These are phyloP conservation scores for Xanthoconium purpureum DNA, from an alignment of 768 basidiomycete species.

Conservation along the genomic window DNA sequence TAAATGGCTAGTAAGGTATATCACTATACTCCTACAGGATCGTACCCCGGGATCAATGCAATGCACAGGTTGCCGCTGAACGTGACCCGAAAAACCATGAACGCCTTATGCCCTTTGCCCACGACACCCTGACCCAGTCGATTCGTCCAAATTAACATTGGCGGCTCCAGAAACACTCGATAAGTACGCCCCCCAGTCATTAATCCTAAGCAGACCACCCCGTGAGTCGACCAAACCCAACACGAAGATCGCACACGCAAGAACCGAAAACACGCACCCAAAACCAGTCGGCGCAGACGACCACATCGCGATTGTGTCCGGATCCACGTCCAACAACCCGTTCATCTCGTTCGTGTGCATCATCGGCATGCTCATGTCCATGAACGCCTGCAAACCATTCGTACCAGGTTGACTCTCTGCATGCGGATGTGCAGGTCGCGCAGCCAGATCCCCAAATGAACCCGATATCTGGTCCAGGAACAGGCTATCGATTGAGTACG, in stretches of 20 bases:
- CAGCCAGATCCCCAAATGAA: slow-evolving; percentile 4
- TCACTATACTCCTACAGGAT: no score
- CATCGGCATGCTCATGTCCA: slow-evolving; percentile 10
- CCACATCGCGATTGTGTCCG: slow-evolving; percentile 60
- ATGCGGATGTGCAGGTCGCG: background rate
- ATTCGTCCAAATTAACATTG: slow-evolving; percentile 16
- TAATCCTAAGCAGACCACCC: slow-evolving; percentile 27
- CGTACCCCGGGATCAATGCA: no score
- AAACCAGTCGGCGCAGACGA: slow-evolving; percentile 56
- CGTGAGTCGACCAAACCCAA: background rate
- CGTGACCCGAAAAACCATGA: no score
- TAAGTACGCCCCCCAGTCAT: slow-evolving; percentile 41
- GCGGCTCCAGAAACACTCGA: slow-evolving; percentile 30
- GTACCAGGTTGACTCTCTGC: background rate
- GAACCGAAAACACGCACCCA: slow-evolving; percentile 45
- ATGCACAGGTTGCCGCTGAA: no score
- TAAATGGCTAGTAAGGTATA: no score
- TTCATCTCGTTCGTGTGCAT: background rate
- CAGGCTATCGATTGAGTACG: slow-evolving; percentile 23
- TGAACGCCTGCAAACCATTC: slow-evolving; percentile 14
- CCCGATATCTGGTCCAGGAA: slow-evolving; percentile 19
- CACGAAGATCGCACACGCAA: no score
- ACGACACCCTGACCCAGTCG: background rate
- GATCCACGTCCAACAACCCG: slow-evolving; percentile 35
- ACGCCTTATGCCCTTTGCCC: no score